Percentiles rank a stretch among this genome's conserved stretches.
These are phyloP conservation scores for Rhodotorula sp. DNA, from an alignment of 1,284 basidiomycete genomes.

Conservation along the genomic window DNA sequence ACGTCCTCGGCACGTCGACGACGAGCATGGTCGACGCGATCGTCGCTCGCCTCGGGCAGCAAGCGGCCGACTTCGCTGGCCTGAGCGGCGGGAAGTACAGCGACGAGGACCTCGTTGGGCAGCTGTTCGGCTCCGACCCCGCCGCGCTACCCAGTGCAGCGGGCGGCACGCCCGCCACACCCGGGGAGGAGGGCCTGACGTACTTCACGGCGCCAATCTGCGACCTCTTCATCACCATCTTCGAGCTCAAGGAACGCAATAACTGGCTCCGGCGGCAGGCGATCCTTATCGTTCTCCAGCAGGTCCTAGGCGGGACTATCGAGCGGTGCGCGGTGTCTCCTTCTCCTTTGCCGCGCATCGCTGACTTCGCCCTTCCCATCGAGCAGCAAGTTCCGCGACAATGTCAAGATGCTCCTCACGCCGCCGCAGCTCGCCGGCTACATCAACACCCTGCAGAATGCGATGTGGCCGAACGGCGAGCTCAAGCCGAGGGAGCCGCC, in stretches of 20 bases:
- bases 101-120: conserved; percentile 77
- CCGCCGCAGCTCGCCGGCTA: conserved; percentile 69
- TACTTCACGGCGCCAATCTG: conserved; percentile 88
- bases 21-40: conserved; percentile 93
- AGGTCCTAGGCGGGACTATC: conserved; percentile 90
- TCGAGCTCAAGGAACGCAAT: conserved; percentile 91
- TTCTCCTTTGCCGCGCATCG: neutral
- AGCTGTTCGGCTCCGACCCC: conserved; percentile 58
- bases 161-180: neutral
- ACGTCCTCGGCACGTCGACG: conserved; percentile 73
- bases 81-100: conserved; percentile 75
- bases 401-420: conserved; percentile 64
- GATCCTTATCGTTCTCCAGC: conserved; percentile 92
- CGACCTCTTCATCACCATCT: conserved; percentile 86
- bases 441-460: conserved; percentile 67
- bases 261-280: conserved; percentile 96
- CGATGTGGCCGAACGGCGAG: conserved; percentile 79
- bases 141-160: neutral
- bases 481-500: conserved; percentile 63
- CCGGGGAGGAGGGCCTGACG: conserved; percentile 44
- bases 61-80: conserved; percentile 82
- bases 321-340: conserved; percentile 65
- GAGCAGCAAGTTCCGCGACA: conserved; percentile 80
- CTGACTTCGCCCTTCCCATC: neutral
- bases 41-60: conserved; percentile 80